These are phyloP conservation scores for Nepenthes gracilis DNA, from an alignment of 148 eudicot species.

Conservation along the genomic window DNA sequence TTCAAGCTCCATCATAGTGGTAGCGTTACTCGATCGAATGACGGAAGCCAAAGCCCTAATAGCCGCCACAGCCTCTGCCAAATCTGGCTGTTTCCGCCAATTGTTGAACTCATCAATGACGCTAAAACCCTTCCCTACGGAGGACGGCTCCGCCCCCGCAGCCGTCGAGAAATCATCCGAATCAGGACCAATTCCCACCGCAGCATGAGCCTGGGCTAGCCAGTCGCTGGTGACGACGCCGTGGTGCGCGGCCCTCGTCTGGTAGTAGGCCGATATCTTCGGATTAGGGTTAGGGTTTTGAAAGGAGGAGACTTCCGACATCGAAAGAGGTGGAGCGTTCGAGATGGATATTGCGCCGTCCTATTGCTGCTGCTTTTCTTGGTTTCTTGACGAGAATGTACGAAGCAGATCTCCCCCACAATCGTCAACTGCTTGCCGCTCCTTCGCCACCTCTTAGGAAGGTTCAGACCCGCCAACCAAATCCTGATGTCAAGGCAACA, in stretches of 20 bases:
- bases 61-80: constrained; percentile 98
- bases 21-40: constrained; percentile 66
- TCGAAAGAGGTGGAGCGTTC: constrained; percentile 13
- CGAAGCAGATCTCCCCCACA: constrained; percentile 87
- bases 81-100: constrained; percentile 86
- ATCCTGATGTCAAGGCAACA: no score
- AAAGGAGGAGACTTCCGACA: constrained; percentile 34
- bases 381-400: constrained; percentile 60
- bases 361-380: constrained; percentile 9
- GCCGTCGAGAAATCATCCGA: constrained; percentile 12
- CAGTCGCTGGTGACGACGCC: constrained; percentile 93
- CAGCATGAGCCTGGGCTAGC: constrained; percentile 90
- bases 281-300: constrained; percentile 53
- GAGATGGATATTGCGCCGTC: constrained; percentile 31
- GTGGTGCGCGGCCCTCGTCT: constrained; percentile 79
- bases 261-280: constrained; percentile 70
- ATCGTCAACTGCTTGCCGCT: constrained; percentile 9
- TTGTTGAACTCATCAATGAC: constrained; percentile 79
- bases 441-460: no score
- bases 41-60: constrained; percentile 92
- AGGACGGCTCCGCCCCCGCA: neutral
- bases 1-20: constrained; percentile 93
- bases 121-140: constrained; percentile 26
- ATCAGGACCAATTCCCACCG: constrained; percentile 22
- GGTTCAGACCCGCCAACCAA: no score